These are phyloP conservation scores for Arachis stenosperma DNA, from an alignment of 306 rosid species.

Conservation along the genomic window DNA sequence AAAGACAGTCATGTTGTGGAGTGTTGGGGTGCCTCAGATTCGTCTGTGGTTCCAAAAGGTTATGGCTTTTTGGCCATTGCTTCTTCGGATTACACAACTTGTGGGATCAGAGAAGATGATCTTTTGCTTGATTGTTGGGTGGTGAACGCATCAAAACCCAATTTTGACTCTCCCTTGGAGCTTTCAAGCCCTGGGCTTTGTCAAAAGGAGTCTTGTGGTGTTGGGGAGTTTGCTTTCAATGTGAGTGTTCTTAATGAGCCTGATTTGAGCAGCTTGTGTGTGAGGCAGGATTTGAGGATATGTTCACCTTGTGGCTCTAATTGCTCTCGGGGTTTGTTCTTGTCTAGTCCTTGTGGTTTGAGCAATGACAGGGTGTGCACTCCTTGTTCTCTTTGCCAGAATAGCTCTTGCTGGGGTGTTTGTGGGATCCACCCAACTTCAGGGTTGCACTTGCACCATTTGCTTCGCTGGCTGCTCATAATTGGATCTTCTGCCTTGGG, in stretches of 20 bases:
- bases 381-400: conserved; percentile 94
- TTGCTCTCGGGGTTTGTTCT: conserved; percentile 81
- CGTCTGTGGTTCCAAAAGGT: conserved; percentile 66
- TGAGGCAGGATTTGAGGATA: conserved; percentile 67
- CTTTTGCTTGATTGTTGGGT: conserved; percentile 87
- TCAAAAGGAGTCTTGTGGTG: conserved; percentile 50
- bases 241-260: conserved; percentile 74
- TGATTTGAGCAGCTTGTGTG: conserved; percentile 75
- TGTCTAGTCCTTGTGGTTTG: conserved; percentile 78
- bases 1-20: conserved; percentile 72
- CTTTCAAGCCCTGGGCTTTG: conserved; percentile 91
- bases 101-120: conserved; percentile 89
- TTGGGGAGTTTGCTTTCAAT: conserved; percentile 70
- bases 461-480: conserved; percentile 52
- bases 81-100: conserved; percentile 75
- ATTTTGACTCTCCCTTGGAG: conserved; percentile 85
- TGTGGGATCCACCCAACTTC: conserved; percentile 61
- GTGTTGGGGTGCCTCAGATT: conserved; percentile 84
- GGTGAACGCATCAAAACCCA: conserved; percentile 52
- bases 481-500: conserved; percentile 60
- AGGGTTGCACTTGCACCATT: conserved; percentile 57
- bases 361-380: conserved; percentile 80
- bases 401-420: conserved; percentile 70
- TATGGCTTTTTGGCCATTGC: conserved; percentile 80
- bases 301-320: conserved; percentile 85